These are phyloP conservation scores for Stemphylium beticola DNA, from an alignment of 2,329 filamentous ascomycete genomes.

Conservation along the genomic window DNA sequence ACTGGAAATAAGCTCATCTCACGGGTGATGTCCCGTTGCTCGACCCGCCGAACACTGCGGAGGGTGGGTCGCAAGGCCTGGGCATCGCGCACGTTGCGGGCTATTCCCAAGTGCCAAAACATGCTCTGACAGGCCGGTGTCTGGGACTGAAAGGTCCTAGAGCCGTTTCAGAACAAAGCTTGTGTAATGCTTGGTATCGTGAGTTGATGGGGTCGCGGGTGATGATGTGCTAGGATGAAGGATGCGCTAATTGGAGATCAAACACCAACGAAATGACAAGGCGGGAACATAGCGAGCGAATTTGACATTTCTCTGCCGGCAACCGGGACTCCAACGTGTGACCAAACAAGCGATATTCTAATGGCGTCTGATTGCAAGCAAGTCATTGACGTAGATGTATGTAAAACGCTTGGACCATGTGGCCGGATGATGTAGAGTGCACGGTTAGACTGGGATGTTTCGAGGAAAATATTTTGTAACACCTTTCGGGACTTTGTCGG, in stretches of 20 bases:
- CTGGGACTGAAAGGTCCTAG: constrained; percentile 16
- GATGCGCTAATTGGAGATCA: constrained; percentile 39
- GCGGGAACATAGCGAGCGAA: constrained; percentile 16
- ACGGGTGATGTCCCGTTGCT: constrained; percentile 4
- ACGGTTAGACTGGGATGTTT: neutral
- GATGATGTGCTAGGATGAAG: constrained; percentile 23
- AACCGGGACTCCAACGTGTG: neutral
- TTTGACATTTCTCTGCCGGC: neutral
- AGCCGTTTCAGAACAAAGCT: constrained; percentile 15
- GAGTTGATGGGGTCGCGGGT: constrained; percentile 7
- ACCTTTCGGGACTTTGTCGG: constrained; percentile 7
- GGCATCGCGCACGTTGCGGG: constrained; percentile 15
- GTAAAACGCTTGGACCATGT: neutral
- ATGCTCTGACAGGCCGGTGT: constrained; percentile 1
- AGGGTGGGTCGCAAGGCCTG: neutral
- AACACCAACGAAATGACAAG: constrained; percentile 41
- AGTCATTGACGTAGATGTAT: neutral
- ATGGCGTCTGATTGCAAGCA: neutral
- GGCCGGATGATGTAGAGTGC: neutral
- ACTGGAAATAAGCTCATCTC: constrained; percentile 27
- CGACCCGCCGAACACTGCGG: neutral
- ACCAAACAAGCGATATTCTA: neutral
- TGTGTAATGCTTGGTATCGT: constrained; percentile 23
- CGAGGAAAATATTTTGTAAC: neutral
- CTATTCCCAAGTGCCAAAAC: constrained; percentile 7